Conservation (phyloP, 163 green algal species). For the Chlamydomonas reinhardtii region DNA sequence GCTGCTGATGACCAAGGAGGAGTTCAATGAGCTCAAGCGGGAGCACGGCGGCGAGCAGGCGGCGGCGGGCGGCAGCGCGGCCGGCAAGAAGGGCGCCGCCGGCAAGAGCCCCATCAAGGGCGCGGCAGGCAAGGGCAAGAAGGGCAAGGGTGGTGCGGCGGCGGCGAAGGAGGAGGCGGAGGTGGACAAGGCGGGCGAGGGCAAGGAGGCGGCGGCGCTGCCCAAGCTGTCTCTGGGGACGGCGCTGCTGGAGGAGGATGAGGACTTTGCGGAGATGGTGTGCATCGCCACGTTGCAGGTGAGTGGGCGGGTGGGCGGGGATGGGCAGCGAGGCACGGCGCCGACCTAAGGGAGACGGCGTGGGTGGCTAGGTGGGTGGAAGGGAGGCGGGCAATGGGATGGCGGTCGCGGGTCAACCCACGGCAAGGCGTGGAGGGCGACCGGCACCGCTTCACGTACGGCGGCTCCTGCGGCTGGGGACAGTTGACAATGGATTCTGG, state of each 20-base stretch:
- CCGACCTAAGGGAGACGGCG: too few species aligned
- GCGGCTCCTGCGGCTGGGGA: too few species aligned
- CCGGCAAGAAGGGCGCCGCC: not conserved
- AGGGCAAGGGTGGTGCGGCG: not conserved
- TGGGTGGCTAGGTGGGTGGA: too few species aligned
- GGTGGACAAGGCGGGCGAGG: conserved; percentile 25
- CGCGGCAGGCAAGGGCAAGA: not conserved
- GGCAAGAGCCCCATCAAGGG: not conserved
- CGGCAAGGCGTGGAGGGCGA: too few species aligned
- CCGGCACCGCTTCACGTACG: too few species aligned
- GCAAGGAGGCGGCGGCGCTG: not conserved
- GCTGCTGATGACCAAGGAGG: conserved; percentile 61
- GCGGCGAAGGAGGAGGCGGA: conserved; percentile 1
- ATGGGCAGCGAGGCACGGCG: not conserved
- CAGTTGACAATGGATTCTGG: too few species aligned
- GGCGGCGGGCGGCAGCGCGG: not conserved
- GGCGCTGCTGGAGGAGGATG: conserved; percentile 48
- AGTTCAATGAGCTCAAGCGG: conserved; percentile 63
- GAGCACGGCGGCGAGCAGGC: conserved; percentile 24
- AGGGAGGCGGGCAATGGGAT: too few species aligned
- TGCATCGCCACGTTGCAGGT: conserved; percentile 53
- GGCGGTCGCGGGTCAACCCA: too few species aligned
- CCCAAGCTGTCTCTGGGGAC: conserved; percentile 43
- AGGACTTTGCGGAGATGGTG: conserved; percentile 53
- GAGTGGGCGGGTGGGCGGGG: not conserved